phyloP scores from a whole-genome alignment of 371 early-diverging fungal species.

The Mucor mucedo region DNA sequence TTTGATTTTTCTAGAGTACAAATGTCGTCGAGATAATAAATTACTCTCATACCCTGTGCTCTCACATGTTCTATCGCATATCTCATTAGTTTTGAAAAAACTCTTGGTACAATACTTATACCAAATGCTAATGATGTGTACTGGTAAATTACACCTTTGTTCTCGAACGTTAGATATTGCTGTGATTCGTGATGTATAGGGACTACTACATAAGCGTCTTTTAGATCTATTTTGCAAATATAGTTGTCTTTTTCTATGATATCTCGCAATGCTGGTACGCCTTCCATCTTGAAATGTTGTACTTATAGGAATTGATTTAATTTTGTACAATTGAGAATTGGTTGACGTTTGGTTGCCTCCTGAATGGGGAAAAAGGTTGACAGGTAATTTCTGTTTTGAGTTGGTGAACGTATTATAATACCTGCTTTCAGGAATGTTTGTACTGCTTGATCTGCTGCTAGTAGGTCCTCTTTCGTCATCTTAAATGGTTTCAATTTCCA shows the following conservation, averaged over 20 bases:
- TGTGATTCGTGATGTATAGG: conserved; percentile 8
- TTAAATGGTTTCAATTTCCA: too few relatives aligned
- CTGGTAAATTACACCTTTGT: conserved; percentile 16
- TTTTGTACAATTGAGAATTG: conserved; percentile 10
- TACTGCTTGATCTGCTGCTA: too few relatives aligned
- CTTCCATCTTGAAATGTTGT: conserved; percentile 32
- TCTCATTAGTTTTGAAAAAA: conserved; percentile 10
- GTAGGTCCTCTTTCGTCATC: too few relatives aligned
- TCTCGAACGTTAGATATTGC: conserved; percentile 7
- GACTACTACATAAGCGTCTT: conserved; percentile 8
- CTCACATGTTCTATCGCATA: conserved; percentile 12
- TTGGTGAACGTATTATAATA: conserved; percentile 5
- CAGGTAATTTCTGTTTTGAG: conserved; percentile 4
- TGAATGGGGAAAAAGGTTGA: conserved; percentile 27
- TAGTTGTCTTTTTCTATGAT: too few relatives aligned
- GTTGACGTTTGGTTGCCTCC: conserved; percentile 15
- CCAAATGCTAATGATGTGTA: conserved; percentile 22
- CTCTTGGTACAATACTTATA: conserved; percentile 14
- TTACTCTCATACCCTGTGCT: conserved; percentile 5
- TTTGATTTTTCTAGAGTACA: conserved; percentile 8
- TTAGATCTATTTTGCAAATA: too few relatives aligned
- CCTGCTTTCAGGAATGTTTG: not conserved
- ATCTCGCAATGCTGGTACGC: not conserved
- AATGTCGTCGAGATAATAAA: conserved; percentile 23
- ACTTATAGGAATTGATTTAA: conserved; percentile 16